These are phyloP conservation scores for Spathaspora gorwiae DNA, from an alignment of 805 yeast genomes.

Conservation along the genomic window DNA sequence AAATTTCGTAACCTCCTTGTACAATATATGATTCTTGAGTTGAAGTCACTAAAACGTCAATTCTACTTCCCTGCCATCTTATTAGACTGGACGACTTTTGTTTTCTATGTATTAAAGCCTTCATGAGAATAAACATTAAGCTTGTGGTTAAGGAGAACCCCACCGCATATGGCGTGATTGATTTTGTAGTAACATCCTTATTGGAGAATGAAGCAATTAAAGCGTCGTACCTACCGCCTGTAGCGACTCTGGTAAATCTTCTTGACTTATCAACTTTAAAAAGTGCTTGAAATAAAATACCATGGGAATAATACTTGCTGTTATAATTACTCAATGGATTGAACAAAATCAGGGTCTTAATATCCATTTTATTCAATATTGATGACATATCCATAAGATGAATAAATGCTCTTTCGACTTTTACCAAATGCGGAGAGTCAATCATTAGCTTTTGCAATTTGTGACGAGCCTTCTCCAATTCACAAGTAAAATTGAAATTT, in stretches of 20 bases:
- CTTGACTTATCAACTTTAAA: constrained; percentile 53
- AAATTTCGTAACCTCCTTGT: constrained; percentile 58
- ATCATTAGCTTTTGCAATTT: constrained; percentile 67
- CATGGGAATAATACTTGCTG: constrained; percentile 69
- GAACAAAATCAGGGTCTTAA: constrained; percentile 52
- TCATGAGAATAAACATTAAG: constrained; percentile 32
- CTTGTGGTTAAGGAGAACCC: constrained; percentile 76
- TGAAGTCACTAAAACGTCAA: constrained; percentile 78
- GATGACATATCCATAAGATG: constrained; percentile 59
- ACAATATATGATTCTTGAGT: constrained; percentile 53
- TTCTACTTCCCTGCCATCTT: constrained; percentile 42
- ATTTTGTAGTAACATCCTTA: constrained; percentile 17
- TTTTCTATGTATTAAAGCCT: constrained; percentile 18
- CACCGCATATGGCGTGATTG: constrained; percentile 51
- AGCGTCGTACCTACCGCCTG: constrained; percentile 91
- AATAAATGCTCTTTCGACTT: constrained; percentile 57
- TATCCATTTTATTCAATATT: constrained; percentile 54
- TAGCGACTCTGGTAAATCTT: constrained; percentile 56
- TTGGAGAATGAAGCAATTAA: constrained; percentile 65
- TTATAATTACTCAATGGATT: constrained; percentile 86
- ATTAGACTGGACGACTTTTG: constrained; percentile 1
- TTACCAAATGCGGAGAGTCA: constrained; percentile 60
- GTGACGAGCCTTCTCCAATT: constrained; percentile 58
- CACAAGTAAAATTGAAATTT: constrained; percentile 68
- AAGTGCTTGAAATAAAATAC: constrained; percentile 85